A percentile compares a stretch with the other conserved stretches of the same genome.
Evolutionary conservation across 2,329 filamentous ascomycete species (phyloP).

Genomic region (Sporothrix protearum): DNA sequence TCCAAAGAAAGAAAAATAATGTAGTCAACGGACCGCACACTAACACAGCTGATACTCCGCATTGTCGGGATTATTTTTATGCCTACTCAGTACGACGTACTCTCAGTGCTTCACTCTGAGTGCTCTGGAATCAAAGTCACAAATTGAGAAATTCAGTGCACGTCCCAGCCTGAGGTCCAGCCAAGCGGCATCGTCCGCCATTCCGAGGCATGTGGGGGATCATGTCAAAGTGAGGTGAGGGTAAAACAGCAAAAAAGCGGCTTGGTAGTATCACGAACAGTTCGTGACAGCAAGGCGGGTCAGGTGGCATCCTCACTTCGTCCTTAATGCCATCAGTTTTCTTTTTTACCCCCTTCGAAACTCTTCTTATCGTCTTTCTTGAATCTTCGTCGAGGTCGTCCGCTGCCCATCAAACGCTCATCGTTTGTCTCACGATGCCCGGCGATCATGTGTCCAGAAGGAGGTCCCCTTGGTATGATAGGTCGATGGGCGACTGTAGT

Average conservation of each 20-base stretch:
- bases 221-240: not conserved
- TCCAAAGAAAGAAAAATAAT: not conserved
- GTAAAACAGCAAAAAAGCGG: not conserved
- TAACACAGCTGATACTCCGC: not conserved
- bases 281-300: not conserved
- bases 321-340: too few species aligned
- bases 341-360: not conserved
- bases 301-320: too few species aligned
- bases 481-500: not conserved
- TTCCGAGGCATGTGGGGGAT: not conserved
- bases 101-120: not conserved
- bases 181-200: not conserved
- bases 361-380: too few species aligned
- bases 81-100: not conserved
- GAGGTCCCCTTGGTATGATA: not conserved
- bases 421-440: conserved; percentile 8
- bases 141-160: not conserved
- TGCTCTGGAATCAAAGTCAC: too few species aligned
- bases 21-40: not conserved
- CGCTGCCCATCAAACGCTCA: not conserved
- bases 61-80: not conserved
- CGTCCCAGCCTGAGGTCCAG: not conserved
- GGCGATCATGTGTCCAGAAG: not conserved
- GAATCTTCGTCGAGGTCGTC: too few species aligned
- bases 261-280: conserved; percentile 5